A percentile compares a stretch with the other conserved stretches of the same genome.
phyloP scores from a whole-genome alignment of 2,329 filamentous ascomycete species.

The Curvularia eragrostidis region DNA sequence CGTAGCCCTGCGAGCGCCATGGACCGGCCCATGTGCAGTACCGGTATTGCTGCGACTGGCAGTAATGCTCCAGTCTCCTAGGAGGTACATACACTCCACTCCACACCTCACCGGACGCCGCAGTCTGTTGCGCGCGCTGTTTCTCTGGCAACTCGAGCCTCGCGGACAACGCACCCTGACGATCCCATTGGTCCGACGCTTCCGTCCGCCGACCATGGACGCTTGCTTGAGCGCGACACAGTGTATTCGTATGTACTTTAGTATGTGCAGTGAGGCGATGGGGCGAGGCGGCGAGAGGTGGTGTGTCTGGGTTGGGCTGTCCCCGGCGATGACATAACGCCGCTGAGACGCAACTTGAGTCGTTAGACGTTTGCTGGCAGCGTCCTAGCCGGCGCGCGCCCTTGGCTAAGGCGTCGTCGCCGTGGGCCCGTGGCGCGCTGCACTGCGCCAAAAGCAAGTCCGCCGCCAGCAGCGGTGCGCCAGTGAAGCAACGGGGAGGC shows the following conservation, averaged over 20 bases:
- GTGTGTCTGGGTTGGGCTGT: not conserved
- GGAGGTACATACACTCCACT: too few relatives aligned
- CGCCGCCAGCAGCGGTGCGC: not conserved
- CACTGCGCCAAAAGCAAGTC: conserved; percentile 16
- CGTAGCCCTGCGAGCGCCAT: conserved; percentile 12
- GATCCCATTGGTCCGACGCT: conserved; percentile 12
- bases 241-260: too few relatives aligned
- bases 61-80: not conserved
- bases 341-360: conserved; percentile 31
- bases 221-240: not conserved
- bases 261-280: not conserved
- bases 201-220: conserved; percentile 4
- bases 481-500: not conserved
- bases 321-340: conserved; percentile 20
- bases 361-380: conserved; percentile 33
- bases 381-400: conserved; percentile 26
- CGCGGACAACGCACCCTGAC: conserved; percentile 1
- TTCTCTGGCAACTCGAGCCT: conserved; percentile 3
- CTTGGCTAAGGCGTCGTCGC: conserved; percentile 5
- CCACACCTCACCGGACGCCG: conserved; percentile 12
- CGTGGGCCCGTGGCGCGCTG: conserved; percentile 29
- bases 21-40: not conserved
- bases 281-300: not conserved
- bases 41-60: not conserved
- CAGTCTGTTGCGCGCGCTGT: not conserved